Conservation (phyloP, 306 rosid genomes). For the Prunus mongolica region DNA sequence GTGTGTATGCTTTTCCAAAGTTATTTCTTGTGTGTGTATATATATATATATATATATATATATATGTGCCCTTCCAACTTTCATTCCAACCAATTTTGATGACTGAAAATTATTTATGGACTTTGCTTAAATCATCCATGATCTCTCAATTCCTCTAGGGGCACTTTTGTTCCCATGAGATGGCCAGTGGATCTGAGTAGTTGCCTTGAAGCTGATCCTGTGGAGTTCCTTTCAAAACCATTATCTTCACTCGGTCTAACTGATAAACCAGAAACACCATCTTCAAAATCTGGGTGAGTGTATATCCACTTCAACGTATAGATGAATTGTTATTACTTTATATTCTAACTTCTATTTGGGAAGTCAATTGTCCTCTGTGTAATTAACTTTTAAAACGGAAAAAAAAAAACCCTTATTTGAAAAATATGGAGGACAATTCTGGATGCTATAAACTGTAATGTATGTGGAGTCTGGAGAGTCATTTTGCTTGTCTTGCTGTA, state of each 20-base stretch:
- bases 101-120: no score
- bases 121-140: background rate
- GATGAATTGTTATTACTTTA: background rate
- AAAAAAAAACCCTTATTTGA: background rate
- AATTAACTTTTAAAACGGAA: background rate
- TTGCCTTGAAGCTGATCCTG: background rate
- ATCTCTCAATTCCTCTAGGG: constrained; percentile 7
- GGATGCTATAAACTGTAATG: background rate
- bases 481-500: background rate
- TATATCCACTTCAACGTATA: background rate
- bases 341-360: background rate
- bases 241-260: constrained; percentile 19
- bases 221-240: constrained; percentile 6
- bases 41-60: no score
- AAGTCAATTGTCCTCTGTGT: background rate
- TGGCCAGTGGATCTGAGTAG: constrained; percentile 19
- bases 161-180: constrained; percentile 30
- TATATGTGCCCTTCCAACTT: no score
- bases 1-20: constrained; percentile 13
- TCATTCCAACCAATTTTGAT: no score
- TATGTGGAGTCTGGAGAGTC: background rate
- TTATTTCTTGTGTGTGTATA: no score
- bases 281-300: constrained; percentile 17
- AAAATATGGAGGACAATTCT: background rate
- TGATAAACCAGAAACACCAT: constrained; percentile 2